These are phyloP conservation scores for Flagelloscypha sp. DNA, from an alignment of 768 basidiomycete genomes.

Conservation along the genomic window DNA sequence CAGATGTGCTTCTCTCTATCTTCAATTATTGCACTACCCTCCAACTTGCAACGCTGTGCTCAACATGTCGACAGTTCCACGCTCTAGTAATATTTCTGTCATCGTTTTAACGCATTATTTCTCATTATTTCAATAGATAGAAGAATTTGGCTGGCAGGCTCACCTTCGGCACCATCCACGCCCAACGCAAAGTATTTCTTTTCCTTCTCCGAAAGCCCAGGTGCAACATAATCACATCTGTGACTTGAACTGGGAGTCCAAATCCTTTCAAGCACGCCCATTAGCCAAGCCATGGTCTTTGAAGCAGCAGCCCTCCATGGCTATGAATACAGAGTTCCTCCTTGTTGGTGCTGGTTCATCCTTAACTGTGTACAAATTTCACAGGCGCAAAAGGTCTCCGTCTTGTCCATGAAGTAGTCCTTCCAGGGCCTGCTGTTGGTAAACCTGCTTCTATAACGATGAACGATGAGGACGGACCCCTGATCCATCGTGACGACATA, in stretches of 20 bases:
- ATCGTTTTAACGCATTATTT: no score
- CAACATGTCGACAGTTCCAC: no score
- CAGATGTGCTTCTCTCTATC: no score
- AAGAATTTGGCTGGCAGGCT: constrained; percentile 50
- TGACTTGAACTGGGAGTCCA: constrained; percentile 45
- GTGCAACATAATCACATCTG: constrained; percentile 44
- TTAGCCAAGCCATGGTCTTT: constrained; percentile 50
- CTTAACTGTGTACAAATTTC: constrained; percentile 53
- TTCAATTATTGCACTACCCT: no score
- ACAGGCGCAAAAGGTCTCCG: no score
- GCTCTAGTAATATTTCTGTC: no score
- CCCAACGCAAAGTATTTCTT: constrained; percentile 42
- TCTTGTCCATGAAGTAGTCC: no score
- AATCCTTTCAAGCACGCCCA: constrained; percentile 59
- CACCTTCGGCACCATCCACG: constrained; percentile 45
- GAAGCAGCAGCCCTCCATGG: constrained; percentile 49
- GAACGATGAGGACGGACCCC: constrained; percentile 27
- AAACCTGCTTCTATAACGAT: no score
- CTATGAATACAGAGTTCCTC: constrained; percentile 46
- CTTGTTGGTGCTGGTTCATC: constrained; percentile 51
- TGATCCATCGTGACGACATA: constrained; percentile 46
- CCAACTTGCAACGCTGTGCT: no score
- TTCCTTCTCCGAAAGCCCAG: constrained; percentile 36
- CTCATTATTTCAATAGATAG: no score
- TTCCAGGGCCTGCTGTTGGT: no score